A percentile compares a stretch with the other conserved stretches of the same genome.
Evolutionary conservation across 2,329 filamentous ascomycete genomes (phyloP).

Genomic region (Pseudocercospora eumusae): DNA sequence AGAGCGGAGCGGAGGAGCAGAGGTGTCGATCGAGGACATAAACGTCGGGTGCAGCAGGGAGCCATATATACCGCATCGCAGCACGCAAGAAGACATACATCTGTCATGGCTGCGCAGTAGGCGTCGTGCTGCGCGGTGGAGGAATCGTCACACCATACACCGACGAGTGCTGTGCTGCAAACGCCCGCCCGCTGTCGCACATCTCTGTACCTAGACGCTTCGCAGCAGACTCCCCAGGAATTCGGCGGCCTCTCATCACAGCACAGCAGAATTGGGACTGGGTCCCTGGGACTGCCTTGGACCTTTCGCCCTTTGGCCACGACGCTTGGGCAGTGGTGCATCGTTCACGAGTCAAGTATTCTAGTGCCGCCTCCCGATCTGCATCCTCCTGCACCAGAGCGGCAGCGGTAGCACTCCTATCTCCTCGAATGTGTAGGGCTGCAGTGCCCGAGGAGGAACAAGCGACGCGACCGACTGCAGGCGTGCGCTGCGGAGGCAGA

Average conservation of each 20-base stretch:
- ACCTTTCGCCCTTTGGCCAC: background rate
- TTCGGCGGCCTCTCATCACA: no score
- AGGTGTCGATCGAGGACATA: background rate
- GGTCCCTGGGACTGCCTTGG: no score
- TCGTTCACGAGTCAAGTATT: constrained; percentile 14
- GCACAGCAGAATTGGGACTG: background rate
- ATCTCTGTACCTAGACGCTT: background rate
- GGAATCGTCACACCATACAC: background rate
- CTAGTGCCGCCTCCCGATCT: constrained; percentile 9
- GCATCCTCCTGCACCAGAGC: constrained; percentile 4
- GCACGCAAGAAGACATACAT: constrained; percentile 2
- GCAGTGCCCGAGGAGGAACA: constrained; percentile 4
- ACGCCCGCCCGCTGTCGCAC: constrained; percentile 20
- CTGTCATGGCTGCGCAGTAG: constrained; percentile 11
- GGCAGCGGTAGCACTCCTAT: constrained; percentile 2
- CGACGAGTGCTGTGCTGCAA: background rate
- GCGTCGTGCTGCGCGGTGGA: background rate
- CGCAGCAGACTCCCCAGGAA: background rate
- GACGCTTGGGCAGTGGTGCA: constrained; percentile 19
- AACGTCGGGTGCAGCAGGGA: background rate
- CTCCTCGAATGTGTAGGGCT: constrained; percentile 15
- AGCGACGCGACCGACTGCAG: background rate
- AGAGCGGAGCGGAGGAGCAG: no score
- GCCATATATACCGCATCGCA: constrained; percentile 5
- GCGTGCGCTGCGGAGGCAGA: constrained; percentile 3